Percentiles rank a stretch among this genome's conserved stretches.
These are phyloP conservation scores for Sphaerulina vaccinii DNA, from an alignment of 2,329 filamentous ascomycete genomes.

Conservation along the genomic window DNA sequence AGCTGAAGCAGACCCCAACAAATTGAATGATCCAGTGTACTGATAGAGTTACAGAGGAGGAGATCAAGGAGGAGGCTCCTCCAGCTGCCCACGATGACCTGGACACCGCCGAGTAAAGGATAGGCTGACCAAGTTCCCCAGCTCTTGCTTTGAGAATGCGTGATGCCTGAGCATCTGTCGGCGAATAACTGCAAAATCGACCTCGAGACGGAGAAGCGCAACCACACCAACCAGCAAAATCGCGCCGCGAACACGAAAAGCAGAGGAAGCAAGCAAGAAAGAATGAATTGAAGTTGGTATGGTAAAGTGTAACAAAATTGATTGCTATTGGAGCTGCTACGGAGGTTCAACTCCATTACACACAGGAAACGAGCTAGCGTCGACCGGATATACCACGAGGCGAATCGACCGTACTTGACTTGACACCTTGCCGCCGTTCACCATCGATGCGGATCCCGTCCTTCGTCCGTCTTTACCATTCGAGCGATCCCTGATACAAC, in stretches of 20 bases:
- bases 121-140: slow-evolving; percentile 13
- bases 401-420: slow-evolving; percentile 19
- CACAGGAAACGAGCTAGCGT: slow-evolving; percentile 17
- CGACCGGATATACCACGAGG: slow-evolving; percentile 17
- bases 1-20: slow-evolving; percentile 18
- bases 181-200: background rate
- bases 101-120: slow-evolving; percentile 77
- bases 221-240: background rate
- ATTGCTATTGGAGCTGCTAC: slow-evolving; percentile 9
- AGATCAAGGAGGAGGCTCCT: slow-evolving; percentile 61
- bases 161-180: slow-evolving; percentile 7
- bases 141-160: slow-evolving; percentile 15
- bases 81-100: slow-evolving; percentile 88
- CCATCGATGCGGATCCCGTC: slow-evolving; percentile 15
- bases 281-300: slow-evolving; percentile 3
- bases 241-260: background rate
- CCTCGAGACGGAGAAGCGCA: slow-evolving; percentile 2
- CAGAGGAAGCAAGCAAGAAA: slow-evolving; percentile 8
- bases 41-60: slow-evolving; percentile 38
- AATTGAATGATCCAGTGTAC: slow-evolving; percentile 12
- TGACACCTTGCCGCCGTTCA: slow-evolving; percentile 18
- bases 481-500: slow-evolving; percentile 8
- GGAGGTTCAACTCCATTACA: slow-evolving; percentile 17
- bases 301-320: slow-evolving; percentile 16
- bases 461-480: slow-evolving; percentile 12